phyloP scores from a whole-genome alignment of 305 asterid species.

The Caryopteris hybrid region DNA sequence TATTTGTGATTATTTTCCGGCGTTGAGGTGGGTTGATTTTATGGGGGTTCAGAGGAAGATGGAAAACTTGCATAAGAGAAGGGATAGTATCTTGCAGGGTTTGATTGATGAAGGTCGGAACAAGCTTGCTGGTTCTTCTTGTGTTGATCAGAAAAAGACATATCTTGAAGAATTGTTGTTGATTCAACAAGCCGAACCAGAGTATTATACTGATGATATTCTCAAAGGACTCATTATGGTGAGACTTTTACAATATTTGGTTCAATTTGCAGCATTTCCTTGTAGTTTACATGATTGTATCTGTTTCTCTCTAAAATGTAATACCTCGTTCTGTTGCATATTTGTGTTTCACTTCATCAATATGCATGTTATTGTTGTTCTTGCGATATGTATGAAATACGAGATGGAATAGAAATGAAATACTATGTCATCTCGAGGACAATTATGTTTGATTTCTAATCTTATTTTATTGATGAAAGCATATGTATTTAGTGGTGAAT shows the following conservation, averaged over 20 bases:
- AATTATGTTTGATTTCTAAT: too few species aligned
- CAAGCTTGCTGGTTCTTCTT: background rate
- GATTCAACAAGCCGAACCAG: constrained; percentile 35
- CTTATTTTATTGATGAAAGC: background rate
- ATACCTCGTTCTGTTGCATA: background rate
- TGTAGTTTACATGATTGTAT: background rate
- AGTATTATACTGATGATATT: constrained; percentile 37
- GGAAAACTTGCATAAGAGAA: constrained; percentile 12
- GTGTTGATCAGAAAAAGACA: constrained; percentile 4
- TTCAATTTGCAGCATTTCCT: background rate
- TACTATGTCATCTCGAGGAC: too few species aligned
- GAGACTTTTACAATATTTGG: background rate
- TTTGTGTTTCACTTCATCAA: background rate
- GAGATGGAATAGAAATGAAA: background rate
- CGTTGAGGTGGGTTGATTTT: constrained; percentile 33
- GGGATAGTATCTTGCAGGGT: constrained; percentile 33
- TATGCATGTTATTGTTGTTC: background rate
- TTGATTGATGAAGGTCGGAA: constrained; percentile 35
- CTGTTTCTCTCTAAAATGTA: background rate
- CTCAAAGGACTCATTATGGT: constrained; percentile 44
- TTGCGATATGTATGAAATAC: background rate
- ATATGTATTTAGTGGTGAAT: background rate
- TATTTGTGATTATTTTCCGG: constrained; percentile 34
- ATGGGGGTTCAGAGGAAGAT: constrained; percentile 27
- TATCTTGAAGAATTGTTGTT: constrained; percentile 26